Conservation (phyloP, 2,329 filamentous ascomycete species). For the Exophiala dermatitidis region DNA sequence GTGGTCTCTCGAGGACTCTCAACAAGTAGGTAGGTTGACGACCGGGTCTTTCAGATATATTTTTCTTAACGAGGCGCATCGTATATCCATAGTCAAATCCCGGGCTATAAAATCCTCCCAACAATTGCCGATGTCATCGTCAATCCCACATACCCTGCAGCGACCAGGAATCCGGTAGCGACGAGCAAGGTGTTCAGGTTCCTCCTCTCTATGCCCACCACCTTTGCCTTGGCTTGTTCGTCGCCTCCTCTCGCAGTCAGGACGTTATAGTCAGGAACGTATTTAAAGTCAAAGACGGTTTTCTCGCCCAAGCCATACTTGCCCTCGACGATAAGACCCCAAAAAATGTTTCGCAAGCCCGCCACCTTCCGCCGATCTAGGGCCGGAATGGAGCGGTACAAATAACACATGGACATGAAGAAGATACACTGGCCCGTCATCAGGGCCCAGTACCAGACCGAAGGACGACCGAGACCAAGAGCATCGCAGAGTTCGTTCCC, state of each 20-base stretch:
- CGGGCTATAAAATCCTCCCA: constrained; percentile 7
- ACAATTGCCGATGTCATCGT: constrained; percentile 9
- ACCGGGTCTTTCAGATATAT: too few species aligned
- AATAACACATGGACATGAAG: constrained; percentile 47
- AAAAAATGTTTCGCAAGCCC: constrained; percentile 48
- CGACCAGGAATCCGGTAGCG: constrained; percentile 12
- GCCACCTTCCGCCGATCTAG: constrained; percentile 49
- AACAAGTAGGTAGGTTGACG: too few species aligned
- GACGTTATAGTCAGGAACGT: constrained; percentile 52
- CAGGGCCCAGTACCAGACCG: constrained; percentile 52
- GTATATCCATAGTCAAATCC: background rate
- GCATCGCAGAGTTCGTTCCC: constrained; percentile 55
- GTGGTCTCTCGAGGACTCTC: too few species aligned
- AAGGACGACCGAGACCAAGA: constrained; percentile 53
- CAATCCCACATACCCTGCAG: constrained; percentile 13
- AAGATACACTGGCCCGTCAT: constrained; percentile 61
- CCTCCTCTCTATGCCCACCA: constrained; percentile 21
- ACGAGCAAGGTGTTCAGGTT: constrained; percentile 24
- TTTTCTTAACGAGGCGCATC: too few species aligned
- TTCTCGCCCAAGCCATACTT: constrained; percentile 55
- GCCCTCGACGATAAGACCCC: constrained; percentile 55
- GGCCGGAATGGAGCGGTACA: constrained; percentile 40
- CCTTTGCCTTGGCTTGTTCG: constrained; percentile 36
- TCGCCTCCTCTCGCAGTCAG: constrained; percentile 33
- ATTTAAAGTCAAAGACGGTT: constrained; percentile 64